These are phyloP conservation scores for Starmerella davenportii DNA, from an alignment of 805 yeast genomes.

Conservation along the genomic window DNA sequence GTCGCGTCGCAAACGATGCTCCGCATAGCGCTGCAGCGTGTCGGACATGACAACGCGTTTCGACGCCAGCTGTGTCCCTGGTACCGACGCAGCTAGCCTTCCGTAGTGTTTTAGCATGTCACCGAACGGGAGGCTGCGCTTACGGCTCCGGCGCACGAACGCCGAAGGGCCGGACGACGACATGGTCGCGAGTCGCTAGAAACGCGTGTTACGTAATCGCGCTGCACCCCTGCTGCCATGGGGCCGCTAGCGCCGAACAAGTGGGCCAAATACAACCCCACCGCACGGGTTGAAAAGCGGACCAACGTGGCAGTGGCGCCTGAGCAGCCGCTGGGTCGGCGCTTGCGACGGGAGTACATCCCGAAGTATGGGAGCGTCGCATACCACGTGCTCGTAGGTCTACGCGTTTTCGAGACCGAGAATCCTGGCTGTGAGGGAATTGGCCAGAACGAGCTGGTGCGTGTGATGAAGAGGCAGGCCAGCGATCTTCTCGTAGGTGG, in stretches of 20 bases:
- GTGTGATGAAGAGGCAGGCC: slow-evolving; percentile 17
- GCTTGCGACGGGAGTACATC: slow-evolving; percentile 11
- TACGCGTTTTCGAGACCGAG: slow-evolving; percentile 12
- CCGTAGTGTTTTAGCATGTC: too few relatives aligned
- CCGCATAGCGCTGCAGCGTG: background rate
- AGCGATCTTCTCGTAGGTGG: slow-evolving; percentile 12
- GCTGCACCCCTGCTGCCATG: too few relatives aligned
- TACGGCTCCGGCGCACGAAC: too few relatives aligned
- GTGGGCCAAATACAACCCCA: slow-evolving; percentile 7
- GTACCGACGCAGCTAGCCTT: too few relatives aligned
- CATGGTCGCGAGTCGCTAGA: too few relatives aligned
- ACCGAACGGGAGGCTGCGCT: too few relatives aligned
- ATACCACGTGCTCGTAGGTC: slow-evolving; percentile 13
- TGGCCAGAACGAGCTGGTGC: slow-evolving; percentile 38
- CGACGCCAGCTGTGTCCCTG: too few relatives aligned
- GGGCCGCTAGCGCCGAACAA: background rate
- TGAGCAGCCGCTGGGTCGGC: too few relatives aligned
- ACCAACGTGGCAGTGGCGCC: too few relatives aligned
- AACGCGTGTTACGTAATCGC: too few relatives aligned
- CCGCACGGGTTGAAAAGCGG: too few relatives aligned
- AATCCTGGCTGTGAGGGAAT: slow-evolving; percentile 31
- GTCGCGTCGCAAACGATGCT: background rate
- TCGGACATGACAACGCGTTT: background rate
- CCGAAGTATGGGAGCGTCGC: slow-evolving; percentile 15
- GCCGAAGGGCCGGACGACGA: too few relatives aligned